Percentiles rank a stretch among this genome's conserved stretches.
Conservation (phyloP, 116 monocot genomes). For the Iris pallida region DNA sequence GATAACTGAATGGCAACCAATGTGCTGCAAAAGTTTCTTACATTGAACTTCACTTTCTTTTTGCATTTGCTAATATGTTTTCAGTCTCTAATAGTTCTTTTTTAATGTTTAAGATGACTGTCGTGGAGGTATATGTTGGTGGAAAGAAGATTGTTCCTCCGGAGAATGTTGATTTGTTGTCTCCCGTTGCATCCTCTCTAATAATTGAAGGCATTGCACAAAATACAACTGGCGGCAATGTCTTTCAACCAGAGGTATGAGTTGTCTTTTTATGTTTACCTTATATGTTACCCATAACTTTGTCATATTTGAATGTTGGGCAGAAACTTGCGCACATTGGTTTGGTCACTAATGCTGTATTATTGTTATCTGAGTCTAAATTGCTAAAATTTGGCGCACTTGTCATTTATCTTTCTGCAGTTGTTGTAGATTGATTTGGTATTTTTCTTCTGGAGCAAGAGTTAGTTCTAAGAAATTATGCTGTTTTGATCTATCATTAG, state of each 20-base stretch:
- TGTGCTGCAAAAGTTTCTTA: neutral
- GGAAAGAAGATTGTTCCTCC: constrained; percentile 45
- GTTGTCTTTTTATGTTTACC: neutral
- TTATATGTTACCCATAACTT: too few species aligned
- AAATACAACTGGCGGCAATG: constrained; percentile 78
- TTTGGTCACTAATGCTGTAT: too few species aligned
- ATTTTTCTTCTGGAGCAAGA: too few species aligned
- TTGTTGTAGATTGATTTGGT: too few species aligned
- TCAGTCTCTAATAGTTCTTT: constrained; percentile 7
- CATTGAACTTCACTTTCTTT: neutral
- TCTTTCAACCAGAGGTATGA: constrained; percentile 77
- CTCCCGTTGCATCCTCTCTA: constrained; percentile 36
- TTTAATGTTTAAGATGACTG: constrained; percentile 74
- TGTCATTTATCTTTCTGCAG: too few species aligned
- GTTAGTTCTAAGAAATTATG: too few species aligned
- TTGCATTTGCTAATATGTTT: neutral
- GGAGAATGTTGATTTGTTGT: constrained; percentile 37
- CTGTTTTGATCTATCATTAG: too few species aligned
- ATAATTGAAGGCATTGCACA: constrained; percentile 91
- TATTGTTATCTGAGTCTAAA: too few species aligned
- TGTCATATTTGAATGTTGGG: too few species aligned
- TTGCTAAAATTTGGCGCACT: too few species aligned
- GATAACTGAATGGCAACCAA: neutral
- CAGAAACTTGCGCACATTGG: too few species aligned
- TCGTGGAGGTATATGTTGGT: constrained; percentile 80